Evolutionary conservation across 2,329 filamentous ascomycete species (phyloP).

Genomic region (Penicillium sp.): DNA sequence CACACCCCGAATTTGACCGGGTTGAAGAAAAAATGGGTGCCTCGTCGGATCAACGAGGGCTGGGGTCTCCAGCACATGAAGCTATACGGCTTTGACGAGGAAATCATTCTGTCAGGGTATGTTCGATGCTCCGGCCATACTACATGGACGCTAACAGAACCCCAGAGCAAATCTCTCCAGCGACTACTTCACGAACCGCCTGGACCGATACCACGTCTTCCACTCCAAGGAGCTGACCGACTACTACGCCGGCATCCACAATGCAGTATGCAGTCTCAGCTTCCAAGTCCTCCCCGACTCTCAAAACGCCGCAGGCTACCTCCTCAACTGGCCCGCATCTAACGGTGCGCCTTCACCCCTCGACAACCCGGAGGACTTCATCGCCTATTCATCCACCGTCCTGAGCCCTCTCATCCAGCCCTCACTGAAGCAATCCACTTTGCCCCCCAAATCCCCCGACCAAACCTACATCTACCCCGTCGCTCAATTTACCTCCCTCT

Average conservation of each 20-base stretch:
- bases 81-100: constrained; percentile 88
- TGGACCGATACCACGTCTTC: constrained; percentile 91
- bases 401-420: constrained; percentile 58
- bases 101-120: constrained; percentile 85
- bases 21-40: constrained; percentile 70
- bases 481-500: constrained; percentile 75
- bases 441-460: no score
- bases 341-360: constrained; percentile 72
- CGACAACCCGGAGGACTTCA: constrained; percentile 59
- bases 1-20: constrained; percentile 94
- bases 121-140: constrained; percentile 12
- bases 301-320: constrained; percentile 41
- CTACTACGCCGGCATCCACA: constrained; percentile 71
- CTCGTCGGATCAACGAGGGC: constrained; percentile 87
- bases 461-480: constrained; percentile 78
- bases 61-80: constrained; percentile 99
- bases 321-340: constrained; percentile 60
- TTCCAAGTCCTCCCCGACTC: constrained; percentile 61
- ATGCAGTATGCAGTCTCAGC: constrained; percentile 68
- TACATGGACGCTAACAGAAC: constrained; percentile 4
- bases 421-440: no score
- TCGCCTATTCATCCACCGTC: constrained; percentile 57
- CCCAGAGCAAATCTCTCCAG: constrained; percentile 70
- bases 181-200: constrained; percentile 93
- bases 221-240: constrained; percentile 67